phyloP scores from a whole-genome alignment of 2,329 filamentous ascomycete genomes.

The Cladosporium sp. region DNA sequence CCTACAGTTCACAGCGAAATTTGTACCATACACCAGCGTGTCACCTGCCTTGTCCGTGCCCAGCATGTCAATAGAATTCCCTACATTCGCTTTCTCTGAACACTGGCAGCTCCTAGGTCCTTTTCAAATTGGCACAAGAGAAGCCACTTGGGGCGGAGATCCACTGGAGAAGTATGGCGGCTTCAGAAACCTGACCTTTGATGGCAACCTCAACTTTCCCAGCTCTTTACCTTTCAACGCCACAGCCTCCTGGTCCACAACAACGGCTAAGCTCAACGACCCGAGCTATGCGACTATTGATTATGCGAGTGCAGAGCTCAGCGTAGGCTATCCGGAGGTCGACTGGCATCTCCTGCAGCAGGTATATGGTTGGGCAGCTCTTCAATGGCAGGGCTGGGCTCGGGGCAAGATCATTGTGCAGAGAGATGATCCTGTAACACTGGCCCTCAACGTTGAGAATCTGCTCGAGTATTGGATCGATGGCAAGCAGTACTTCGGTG shows the following conservation, averaged over 20 bases:
- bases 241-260: conserved; percentile 45
- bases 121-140: conserved; percentile 57
- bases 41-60: neutral
- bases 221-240: conserved; percentile 52
- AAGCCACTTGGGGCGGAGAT: conserved; percentile 57
- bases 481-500: conserved; percentile 51
- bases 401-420: conserved; percentile 45
- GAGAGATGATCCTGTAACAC: conserved; percentile 26
- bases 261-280: conserved; percentile 31
- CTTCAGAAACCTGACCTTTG: conserved; percentile 45
- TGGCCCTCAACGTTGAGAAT: conserved; percentile 45
- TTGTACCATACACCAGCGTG: neutral
- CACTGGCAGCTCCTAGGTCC: conserved; percentile 54
- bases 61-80: neutral
- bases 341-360: conserved; percentile 51
- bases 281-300: conserved; percentile 26
- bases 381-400: conserved; percentile 57
- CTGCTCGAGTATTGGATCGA: conserved; percentile 54
- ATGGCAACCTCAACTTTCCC: conserved; percentile 40
- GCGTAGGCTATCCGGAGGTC: conserved; percentile 46
- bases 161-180: conserved; percentile 52
- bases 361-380: conserved; percentile 56
- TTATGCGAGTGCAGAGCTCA: conserved; percentile 35
- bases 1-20: neutral
- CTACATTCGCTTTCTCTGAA: conserved; percentile 10